phyloP scores from a whole-genome alignment of 163 green algal species.

The Scenedesmus sp. region DNA sequence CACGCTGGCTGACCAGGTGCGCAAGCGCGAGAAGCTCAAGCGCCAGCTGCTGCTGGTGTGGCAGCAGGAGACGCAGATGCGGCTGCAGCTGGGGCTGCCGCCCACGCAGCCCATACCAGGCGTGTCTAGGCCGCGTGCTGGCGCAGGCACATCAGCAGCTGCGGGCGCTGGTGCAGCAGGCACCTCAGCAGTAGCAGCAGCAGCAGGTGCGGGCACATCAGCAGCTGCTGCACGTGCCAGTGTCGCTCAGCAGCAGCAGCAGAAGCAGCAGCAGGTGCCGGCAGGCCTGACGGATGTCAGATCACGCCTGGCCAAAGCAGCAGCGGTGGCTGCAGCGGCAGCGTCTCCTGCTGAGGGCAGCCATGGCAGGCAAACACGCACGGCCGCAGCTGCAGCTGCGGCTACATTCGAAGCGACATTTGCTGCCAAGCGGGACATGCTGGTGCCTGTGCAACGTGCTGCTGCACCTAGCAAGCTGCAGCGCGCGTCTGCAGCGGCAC shows the following conservation, averaged over 20 bases:
- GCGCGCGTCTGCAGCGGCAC: background rate
- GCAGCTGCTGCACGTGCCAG: background rate
- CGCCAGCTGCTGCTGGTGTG: constrained; percentile 66
- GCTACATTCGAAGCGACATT: constrained; percentile 36
- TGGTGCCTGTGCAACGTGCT: background rate
- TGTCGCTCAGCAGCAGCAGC: background rate
- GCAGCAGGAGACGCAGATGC: constrained; percentile 54
- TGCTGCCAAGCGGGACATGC: constrained; percentile 36
- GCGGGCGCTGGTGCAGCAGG: background rate
- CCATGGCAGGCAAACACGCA: constrained; percentile 38
- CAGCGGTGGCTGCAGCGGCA: constrained; percentile 32
- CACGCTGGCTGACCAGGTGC: constrained; percentile 69
- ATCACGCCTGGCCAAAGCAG: constrained; percentile 2
- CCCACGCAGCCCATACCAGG: background rate
- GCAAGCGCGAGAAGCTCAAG: constrained; percentile 73
- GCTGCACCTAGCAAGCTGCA: background rate
- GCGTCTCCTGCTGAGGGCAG: constrained; percentile 8
- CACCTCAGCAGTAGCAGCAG: background rate
- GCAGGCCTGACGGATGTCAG: constrained; percentile 2
- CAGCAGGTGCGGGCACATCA: constrained; percentile 20
- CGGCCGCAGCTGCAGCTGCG: constrained; percentile 37
- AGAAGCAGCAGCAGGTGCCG: background rate
- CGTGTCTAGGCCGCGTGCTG: background rate
- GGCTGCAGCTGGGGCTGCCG: constrained; percentile 23
- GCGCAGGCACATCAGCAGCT: constrained; percentile 12